Conservation (phyloP, 2,329 filamentous ascomycete genomes). For the Blumeria graminis region DNA sequence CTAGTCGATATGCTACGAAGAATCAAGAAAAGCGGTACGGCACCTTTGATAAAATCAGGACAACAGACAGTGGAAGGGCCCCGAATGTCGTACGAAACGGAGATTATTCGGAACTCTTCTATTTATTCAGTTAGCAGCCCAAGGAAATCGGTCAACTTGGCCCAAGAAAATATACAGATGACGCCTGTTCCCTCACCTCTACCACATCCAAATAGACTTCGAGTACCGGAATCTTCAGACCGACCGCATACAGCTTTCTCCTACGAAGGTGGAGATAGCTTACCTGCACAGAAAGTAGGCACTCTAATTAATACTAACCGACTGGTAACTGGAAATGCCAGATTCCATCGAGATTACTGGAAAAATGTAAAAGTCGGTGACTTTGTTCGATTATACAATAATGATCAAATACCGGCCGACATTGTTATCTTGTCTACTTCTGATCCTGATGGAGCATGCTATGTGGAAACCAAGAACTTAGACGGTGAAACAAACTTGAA, state of each 20-base stretch:
- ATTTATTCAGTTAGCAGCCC: conserved; percentile 14
- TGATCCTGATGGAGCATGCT: conserved; percentile 81
- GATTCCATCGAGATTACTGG: conserved; percentile 86
- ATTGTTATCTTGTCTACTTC: conserved; percentile 82
- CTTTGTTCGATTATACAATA: conserved; percentile 87
- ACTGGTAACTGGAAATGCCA: conserved; percentile 41
- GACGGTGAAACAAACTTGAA: conserved; percentile 97
- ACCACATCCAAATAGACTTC: conserved; percentile 20
- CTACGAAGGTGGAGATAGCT: conserved; percentile 18
- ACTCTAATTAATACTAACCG: conserved; percentile 51
- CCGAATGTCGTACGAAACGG: conserved; percentile 35
- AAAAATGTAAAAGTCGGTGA: conserved; percentile 90
- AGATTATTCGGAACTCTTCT: conserved; percentile 15
- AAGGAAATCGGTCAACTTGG: conserved; percentile 26
- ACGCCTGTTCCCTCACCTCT: conserved; percentile 74
- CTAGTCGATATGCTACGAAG: conserved; percentile 20
- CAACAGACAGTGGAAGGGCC: conserved; percentile 10
- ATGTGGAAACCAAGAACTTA: conserved; percentile 93
- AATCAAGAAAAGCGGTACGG: conserved; percentile 24
- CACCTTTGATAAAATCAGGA: conserved; percentile 7
- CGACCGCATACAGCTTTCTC: conserved; percentile 17
- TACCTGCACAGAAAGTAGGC: conserved; percentile 27
- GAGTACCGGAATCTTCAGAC: conserved; percentile 12
- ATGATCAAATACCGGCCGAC: conserved; percentile 86
- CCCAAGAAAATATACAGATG: conserved; percentile 67